Evolutionary conservation across 1,284 basidiomycete species (phyloP), one percentile per base, ranked within the genome.

Genomic region (Ganoderma resinaceum): DNA sequence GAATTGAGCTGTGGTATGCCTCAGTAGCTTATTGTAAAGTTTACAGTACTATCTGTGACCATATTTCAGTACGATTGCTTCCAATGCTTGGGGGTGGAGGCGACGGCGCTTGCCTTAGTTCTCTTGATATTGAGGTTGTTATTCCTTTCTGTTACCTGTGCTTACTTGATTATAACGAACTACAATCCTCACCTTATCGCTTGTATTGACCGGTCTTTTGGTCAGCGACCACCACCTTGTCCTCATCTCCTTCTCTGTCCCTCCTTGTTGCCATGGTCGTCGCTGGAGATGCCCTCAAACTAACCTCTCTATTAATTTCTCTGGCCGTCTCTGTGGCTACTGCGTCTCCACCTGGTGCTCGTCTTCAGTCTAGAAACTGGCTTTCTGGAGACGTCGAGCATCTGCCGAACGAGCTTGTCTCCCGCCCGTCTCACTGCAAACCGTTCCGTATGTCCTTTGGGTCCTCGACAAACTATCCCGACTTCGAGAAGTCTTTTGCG

Each of bases 401-500:
- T 14, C 20, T 60, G n/a, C n/a, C n/a, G 14, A 38, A 38, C n/a
- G 35, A 35, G n/a, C 12, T 38, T 29, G 35, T 16, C 11, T 20
- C 7, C 3, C 58, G 23, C 37, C 58, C 58, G 42, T 67, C 70
- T 23, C 69, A 70, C 31, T 78, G 77, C 61, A 26, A 66, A 42
- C 76, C 75, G 0, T 74, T 77, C 43, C 61, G 66, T 6, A 74
- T 70, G 33, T 61, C 49, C 12, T 75, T 78, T 29, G 46, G 52
- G 7, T 26, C 70, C 14, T 53, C 62, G 1, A 68, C 72, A 14
- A n/a, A 49, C 40, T 20, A 16, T 11, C 26, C 60, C 14, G 66
- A 60, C 9, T 67, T 67, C 14, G 29, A 66, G 16, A 67, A 75
- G 8, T 75, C 75, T 6, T 83, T 84, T 67, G 67, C 78, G 7